phyloP scores from a whole-genome alignment of 371 early-diverging fungal genomes.

The Rhizomucor pusillus region DNA sequence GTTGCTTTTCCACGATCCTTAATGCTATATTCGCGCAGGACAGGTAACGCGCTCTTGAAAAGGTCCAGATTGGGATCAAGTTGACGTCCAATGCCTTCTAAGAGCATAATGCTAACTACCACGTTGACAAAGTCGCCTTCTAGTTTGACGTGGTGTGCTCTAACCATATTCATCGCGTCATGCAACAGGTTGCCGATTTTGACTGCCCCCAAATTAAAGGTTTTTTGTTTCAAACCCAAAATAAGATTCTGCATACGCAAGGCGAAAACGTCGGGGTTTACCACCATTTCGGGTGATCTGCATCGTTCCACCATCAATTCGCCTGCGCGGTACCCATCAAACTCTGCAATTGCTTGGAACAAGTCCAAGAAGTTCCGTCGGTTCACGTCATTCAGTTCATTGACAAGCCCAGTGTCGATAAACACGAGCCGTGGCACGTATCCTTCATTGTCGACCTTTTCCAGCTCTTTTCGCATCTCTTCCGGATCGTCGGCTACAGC shows the following conservation, averaged over 20 bases:
- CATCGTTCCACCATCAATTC: constrained; percentile 88
- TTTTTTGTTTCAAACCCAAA: constrained; percentile 59
- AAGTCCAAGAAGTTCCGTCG: constrained; percentile 88
- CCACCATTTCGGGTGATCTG: constrained; percentile 68
- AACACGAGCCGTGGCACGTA: constrained; percentile 79
- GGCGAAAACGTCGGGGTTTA: constrained; percentile 76
- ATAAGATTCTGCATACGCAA: constrained; percentile 77
- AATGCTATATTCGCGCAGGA: constrained; percentile 65
- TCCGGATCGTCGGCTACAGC: constrained; percentile 32
- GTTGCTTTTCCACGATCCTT: constrained; percentile 57
- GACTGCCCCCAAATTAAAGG: constrained; percentile 78
- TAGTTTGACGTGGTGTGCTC: constrained; percentile 87
- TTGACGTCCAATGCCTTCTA: constrained; percentile 93
- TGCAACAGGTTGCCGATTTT: constrained; percentile 76
- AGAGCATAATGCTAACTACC: constrained; percentile 81
- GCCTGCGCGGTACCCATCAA: constrained; percentile 82
- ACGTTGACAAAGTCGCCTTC: constrained; percentile 95
- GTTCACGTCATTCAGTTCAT: constrained; percentile 67
- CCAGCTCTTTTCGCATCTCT: constrained; percentile 51
- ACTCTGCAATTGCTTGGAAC: constrained; percentile 82
- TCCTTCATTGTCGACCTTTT: constrained; percentile 57
- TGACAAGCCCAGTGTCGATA: constrained; percentile 90
- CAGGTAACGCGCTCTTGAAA: constrained; percentile 78
- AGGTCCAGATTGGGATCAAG: constrained; percentile 92
- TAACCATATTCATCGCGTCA: constrained; percentile 81